Base-by-base conservation (phyloP, 1,284 basidiomycete species). In the Bjerkandera adusta region DNA sequence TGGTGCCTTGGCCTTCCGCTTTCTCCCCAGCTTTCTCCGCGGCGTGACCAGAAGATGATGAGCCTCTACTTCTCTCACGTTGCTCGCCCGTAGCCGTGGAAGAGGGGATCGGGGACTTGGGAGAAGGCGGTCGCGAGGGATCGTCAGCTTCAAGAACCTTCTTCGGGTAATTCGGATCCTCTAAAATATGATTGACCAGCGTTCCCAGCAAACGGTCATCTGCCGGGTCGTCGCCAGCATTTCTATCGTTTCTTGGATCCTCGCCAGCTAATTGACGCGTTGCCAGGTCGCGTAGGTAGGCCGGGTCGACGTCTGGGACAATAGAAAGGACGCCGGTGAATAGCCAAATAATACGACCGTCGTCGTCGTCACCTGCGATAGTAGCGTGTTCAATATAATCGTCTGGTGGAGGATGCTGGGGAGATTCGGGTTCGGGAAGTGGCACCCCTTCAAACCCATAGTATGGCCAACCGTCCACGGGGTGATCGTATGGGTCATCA, bases 281-380 rank as follows among this genome's bases (percentile, higher is more conserved):
- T 12, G 35, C 35, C 3, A 43, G 29, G 12, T 20, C 25, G 13
- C 35, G 12, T 10, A 43, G 41, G 22, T 24, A 43, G 6, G 22
- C 21, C 13, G 10, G 29, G 20, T 43, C 41, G 5, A 43, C 30
- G 41, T 43, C 41, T 21, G 41, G 41, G n/a, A 43, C 12, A 26
- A 43, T 34, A 15, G 33, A 29, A 10, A 43, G 21, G 29, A 43
- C 32, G 10, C 26, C 30, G 5, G 30, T 21, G 10, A 38, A 15
- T n/a, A n/a, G n/a, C n/a, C n/a, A n/a, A 30, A 29, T 11, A 16
- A 43, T 25, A 13, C 41, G 41, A 12, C 13, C 21, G 41, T 29
- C 15, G 18, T 12, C 20, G 13, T 20, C 15, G 4, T 12, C 10
- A 24, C n/a, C 20, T 16, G 24, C 24, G 12, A 22, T 32, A 25